A percentile compares a stretch with the other conserved stretches of the same genome.
These are phyloP conservation scores for Kandelia obovata DNA, from an alignment of 345 rosid species.

Conservation along the genomic window DNA sequence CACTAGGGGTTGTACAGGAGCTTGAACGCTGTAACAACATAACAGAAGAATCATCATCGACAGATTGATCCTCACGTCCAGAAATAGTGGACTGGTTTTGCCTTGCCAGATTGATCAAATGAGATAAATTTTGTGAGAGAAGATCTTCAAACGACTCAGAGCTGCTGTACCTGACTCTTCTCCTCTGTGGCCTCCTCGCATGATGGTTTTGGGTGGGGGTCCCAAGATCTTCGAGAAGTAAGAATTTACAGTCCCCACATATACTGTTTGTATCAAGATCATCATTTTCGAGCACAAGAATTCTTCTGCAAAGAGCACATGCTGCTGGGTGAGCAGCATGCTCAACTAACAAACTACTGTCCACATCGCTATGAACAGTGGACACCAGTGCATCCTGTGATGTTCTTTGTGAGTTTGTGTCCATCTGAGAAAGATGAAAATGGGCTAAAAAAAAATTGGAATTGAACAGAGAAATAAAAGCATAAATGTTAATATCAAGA, in stretches of 20 bases:
- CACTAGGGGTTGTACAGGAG: constrained; percentile 50
- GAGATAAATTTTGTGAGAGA: constrained; percentile 55
- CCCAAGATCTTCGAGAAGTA: constrained; percentile 63
- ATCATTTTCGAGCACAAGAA: constrained; percentile 43
- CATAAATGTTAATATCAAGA: background rate
- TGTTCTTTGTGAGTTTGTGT: constrained; percentile 25
- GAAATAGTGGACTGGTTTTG: constrained; percentile 44
- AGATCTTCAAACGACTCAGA: constrained; percentile 56
- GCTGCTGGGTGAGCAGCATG: constrained; percentile 31
- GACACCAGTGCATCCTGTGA: constrained; percentile 9
- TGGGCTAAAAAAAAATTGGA: constrained; percentile 11
- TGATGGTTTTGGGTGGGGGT: constrained; percentile 39
- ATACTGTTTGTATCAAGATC: constrained; percentile 42
- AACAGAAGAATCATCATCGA: constrained; percentile 37
- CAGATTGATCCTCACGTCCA: constrained; percentile 39
- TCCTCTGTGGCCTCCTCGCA: constrained; percentile 38
- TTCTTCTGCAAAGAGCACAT: constrained; percentile 61
- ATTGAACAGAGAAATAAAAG: constrained; percentile 1
- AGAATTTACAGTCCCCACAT: constrained; percentile 80
- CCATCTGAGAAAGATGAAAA: constrained; percentile 37
- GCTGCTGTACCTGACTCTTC: constrained; percentile 56
- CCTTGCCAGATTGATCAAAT: constrained; percentile 47
- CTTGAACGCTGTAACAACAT: constrained; percentile 39
- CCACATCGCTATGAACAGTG: constrained; percentile 13
- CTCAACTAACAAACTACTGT: constrained; percentile 24